These are phyloP conservation scores for Hsuehochloa calcarea DNA, from an alignment of 176 grass and related monocot species.

Conservation along the genomic window DNA sequence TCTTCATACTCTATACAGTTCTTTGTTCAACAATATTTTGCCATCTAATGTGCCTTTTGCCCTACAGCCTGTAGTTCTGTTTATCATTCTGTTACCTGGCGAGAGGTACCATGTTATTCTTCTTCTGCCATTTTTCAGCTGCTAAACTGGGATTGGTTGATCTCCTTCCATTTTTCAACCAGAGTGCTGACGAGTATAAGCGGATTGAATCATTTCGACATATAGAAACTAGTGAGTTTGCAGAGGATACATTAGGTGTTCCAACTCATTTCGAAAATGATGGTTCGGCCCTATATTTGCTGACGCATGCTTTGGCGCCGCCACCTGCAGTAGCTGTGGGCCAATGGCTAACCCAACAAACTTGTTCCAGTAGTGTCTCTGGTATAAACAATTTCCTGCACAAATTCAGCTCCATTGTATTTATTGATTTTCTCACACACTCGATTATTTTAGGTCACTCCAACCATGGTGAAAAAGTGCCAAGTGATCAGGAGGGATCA, in stretches of 20 bases:
- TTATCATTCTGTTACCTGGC: constrained; percentile 33
- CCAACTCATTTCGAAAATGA: constrained; percentile 95
- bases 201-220: constrained; percentile 39
- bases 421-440: not conserved
- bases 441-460: constrained; percentile 33
- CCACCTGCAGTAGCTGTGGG: constrained; percentile 65
- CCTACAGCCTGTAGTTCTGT: not conserved
- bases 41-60: not conserved
- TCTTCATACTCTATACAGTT: not conserved
- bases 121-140: constrained; percentile 50
- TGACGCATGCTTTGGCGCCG: constrained; percentile 67
- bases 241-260: constrained; percentile 56
- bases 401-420: not conserved
- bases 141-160: constrained; percentile 37
- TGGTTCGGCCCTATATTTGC: constrained; percentile 69
- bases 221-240: constrained; percentile 28
- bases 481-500: constrained; percentile 24
- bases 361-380: constrained; percentile 18
- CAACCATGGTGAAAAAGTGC: constrained; percentile 16
- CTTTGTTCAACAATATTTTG: not conserved
- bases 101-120: constrained; percentile 11
- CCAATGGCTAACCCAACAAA: constrained; percentile 55
- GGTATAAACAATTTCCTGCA: constrained; percentile 34
- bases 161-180: constrained; percentile 66
- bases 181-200: constrained; percentile 44